Conservation (phyloP, 2,329 filamentous ascomycete species). For the Phoma sp. region DNA sequence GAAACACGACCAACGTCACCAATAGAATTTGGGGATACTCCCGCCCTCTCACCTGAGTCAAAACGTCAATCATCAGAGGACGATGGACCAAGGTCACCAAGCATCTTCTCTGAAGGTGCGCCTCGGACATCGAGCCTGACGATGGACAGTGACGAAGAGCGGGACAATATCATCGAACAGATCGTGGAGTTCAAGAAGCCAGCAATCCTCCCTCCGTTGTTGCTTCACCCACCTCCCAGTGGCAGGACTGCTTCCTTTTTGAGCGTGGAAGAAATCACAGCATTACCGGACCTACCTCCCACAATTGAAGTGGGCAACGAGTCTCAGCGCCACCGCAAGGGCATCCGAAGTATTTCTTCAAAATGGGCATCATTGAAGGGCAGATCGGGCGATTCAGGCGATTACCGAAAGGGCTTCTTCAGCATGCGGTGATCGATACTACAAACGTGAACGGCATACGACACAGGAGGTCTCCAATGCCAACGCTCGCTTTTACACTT, state of each 20-base stretch:
- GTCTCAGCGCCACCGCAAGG: slow-evolving; percentile 26
- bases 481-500: neutral
- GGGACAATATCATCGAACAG: slow-evolving; percentile 33
- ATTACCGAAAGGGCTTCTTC: slow-evolving; percentile 11
- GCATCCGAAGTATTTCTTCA: slow-evolving; percentile 30
- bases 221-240: slow-evolving; percentile 33
- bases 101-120: slow-evolving; percentile 15
- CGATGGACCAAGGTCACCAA: slow-evolving; percentile 6
- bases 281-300: slow-evolving; percentile 17
- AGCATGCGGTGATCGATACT: slow-evolving; percentile 7
- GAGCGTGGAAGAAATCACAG: slow-evolving; percentile 24
- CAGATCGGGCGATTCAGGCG: slow-evolving; percentile 7
- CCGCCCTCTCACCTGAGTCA: slow-evolving; percentile 10
- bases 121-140: slow-evolving; percentile 4
- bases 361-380: slow-evolving; percentile 32
- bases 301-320: neutral
- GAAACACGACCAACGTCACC: slow-evolving; percentile 20
- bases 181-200: slow-evolving; percentile 32
- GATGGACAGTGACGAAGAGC: slow-evolving; percentile 1
- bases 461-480: neutral
- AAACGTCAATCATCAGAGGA: slow-evolving; percentile 15
- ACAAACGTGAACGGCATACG: neutral
- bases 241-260: slow-evolving; percentile 14
- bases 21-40: slow-evolving; percentile 17
- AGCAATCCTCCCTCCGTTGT: slow-evolving; percentile 26